Conservation (phyloP, 371 early-diverging fungal genomes). For the Conidiobolus incongruus region DNA sequence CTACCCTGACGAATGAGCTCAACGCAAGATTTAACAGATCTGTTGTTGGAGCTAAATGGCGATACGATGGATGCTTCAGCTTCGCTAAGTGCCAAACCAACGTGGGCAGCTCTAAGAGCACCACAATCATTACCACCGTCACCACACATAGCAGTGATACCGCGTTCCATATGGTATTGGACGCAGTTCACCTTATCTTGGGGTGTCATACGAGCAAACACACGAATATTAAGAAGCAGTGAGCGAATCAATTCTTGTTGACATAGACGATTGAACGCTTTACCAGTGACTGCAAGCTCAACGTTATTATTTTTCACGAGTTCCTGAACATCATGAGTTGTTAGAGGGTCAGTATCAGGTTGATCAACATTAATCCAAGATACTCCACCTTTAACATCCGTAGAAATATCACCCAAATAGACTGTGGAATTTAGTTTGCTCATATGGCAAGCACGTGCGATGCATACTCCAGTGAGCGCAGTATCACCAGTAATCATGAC, state of each 20-base stretch:
- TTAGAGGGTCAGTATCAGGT: neutral
- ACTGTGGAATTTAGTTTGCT: conserved; percentile 16
- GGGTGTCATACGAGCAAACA: conserved; percentile 66
- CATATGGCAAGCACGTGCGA: conserved; percentile 66
- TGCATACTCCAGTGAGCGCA: conserved; percentile 66
- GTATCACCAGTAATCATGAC: conserved; percentile 93
- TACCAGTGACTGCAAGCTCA: conserved; percentile 19
- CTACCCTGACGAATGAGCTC: conserved; percentile 48
- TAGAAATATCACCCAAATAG: conserved; percentile 20
- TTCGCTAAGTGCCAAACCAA: conserved; percentile 76
- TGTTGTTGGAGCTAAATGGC: conserved; percentile 50
- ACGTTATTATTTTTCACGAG: neutral
- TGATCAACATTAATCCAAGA: conserved; percentile 11
- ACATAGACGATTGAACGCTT: neutral
- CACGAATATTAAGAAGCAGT: conserved; percentile 25
- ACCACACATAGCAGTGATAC: conserved; percentile 74
- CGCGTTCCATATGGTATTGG: conserved; percentile 44
- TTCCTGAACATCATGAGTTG: neutral
- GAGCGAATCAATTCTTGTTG: conserved; percentile 20
- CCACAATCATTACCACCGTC: conserved; percentile 95
- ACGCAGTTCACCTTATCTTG: conserved; percentile 43
- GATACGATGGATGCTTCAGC: conserved; percentile 76
- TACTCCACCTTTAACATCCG: conserved; percentile 18
- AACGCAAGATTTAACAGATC: conserved; percentile 43
- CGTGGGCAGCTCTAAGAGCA: conserved; percentile 77